Conservation (phyloP, 352 stramenopile species). For the Globisporangium cederbergense region DNA sequence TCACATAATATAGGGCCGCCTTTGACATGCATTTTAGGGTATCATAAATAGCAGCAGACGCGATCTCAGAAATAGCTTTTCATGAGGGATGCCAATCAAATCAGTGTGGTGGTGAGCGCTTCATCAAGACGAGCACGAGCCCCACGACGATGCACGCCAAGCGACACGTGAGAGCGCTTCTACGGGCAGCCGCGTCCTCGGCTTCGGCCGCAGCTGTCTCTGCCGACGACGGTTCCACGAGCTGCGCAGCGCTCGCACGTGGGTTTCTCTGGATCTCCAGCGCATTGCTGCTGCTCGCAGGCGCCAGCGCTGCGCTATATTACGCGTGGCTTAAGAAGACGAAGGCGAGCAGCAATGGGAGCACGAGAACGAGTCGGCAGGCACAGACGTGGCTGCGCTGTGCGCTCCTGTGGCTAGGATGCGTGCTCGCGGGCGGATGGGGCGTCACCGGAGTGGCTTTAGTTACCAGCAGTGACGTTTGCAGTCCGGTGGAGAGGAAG, state of each 20-base stretch:
- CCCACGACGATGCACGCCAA: not conserved
- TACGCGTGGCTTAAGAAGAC: not conserved
- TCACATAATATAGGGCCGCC: no score
- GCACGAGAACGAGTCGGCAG: not conserved
- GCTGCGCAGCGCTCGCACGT: not conserved
- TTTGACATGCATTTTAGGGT: no score
- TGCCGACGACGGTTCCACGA: not conserved
- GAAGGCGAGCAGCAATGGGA: not conserved
- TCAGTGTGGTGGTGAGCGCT: not conserved
- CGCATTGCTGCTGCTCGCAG: not conserved
- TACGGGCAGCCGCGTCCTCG: not conserved
- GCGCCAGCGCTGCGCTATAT: not conserved
- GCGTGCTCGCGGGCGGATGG: not conserved
- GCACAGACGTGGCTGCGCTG: not conserved
- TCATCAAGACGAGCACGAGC: not conserved
- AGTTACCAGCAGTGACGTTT: not conserved
- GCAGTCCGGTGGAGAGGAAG: not conserved
- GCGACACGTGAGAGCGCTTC: not conserved
- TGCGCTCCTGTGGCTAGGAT: not conserved
- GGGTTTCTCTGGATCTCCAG: constrained; percentile 9
- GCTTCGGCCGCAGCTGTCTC: not conserved
- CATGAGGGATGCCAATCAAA: not conserved
- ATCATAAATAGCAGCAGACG: not conserved
- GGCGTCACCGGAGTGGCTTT: not conserved
- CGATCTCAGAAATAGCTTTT: not conserved